Evolutionary conservation across 495 filamentous ascomycete species (phyloP).

Genomic region (Podospora pseudopauciseta): DNA sequence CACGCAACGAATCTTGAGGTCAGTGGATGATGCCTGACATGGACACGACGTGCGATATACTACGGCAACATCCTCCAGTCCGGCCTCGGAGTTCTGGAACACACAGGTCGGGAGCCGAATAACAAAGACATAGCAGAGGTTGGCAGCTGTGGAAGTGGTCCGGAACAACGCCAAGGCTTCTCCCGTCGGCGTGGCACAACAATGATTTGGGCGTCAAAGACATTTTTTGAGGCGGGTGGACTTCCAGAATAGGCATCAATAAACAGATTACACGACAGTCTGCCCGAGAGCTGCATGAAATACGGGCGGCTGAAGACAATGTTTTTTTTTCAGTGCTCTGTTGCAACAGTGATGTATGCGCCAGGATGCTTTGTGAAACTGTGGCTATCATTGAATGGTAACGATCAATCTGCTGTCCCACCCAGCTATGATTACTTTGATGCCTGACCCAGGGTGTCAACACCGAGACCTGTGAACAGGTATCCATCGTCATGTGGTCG

Average conservation of each 20-base stretch:
- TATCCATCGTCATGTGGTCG: too few species aligned
- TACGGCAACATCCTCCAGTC: neutral
- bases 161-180: neutral
- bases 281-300: neutral
- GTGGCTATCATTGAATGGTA: neutral
- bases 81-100: neutral
- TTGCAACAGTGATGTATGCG: neutral
- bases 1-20: neutral
- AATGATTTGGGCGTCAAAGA: neutral
- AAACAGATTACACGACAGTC: neutral
- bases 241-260: neutral
- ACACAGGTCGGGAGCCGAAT: neutral
- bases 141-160: neutral
- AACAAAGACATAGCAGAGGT: neutral
- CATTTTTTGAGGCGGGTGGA: neutral
- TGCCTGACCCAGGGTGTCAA: neutral
- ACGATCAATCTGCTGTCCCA: neutral
- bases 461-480: neutral
- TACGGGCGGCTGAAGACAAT: neutral
- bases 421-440: too few species aligned
- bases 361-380: neutral
- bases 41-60: neutral
- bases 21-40: neutral
- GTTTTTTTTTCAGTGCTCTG: neutral
- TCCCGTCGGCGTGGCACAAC: conserved; percentile 1